Base-by-base conservation (phyloP, 768 basidiomycete genomes). In the Podaxis sp. region DNA sequence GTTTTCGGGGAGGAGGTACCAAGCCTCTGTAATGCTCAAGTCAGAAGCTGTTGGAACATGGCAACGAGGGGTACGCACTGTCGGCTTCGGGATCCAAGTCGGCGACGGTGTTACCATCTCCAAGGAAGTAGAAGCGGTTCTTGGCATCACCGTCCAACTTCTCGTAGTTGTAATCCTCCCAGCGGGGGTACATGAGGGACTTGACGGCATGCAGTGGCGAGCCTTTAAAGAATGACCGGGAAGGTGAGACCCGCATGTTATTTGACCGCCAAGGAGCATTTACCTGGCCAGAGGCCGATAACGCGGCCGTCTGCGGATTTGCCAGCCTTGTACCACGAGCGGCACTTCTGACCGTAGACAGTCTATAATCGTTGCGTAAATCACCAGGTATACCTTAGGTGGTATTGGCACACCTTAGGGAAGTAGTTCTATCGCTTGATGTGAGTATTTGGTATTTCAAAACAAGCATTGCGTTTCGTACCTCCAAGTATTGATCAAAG, bases 241-340 rank as follows among this genome's bases (percentile, higher is more conserved):
- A 22, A 24, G 20, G 26, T 11, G 48, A 49, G 22, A n/a, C 8
- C 41, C 41, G n/a, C 2, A 11, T 20, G 26, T 50, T 28, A 24
- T 24, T 28, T 24, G 11, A 26, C 20, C 12, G 12, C 26, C 24
- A 26, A 12, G 26, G 12, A 17, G 13, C 12, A 46, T 50, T 38
- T 67, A 84, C 84, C 84, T 17, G 87, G 87, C 84, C 84, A 89
- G 6, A 89, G 74, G 0, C 77, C 85, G 24, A 80, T 79, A 7
- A 87, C 74, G 1, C 83, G 79, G 1, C 87, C 86, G 70, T 85
- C 83, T 64, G 82, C 81, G 15, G 53, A 40, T 64, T 81, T 82
- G 4, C 85, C 86, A 46, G 73, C 76, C 68, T 87, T 87, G 68
- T 87, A 88, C 87, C 88, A 89, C 36, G 84, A 84, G 13, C 80